Evolutionary conservation across 805 yeast species (phyloP).

Genomic region (Teunomyces funiuensis): DNA sequence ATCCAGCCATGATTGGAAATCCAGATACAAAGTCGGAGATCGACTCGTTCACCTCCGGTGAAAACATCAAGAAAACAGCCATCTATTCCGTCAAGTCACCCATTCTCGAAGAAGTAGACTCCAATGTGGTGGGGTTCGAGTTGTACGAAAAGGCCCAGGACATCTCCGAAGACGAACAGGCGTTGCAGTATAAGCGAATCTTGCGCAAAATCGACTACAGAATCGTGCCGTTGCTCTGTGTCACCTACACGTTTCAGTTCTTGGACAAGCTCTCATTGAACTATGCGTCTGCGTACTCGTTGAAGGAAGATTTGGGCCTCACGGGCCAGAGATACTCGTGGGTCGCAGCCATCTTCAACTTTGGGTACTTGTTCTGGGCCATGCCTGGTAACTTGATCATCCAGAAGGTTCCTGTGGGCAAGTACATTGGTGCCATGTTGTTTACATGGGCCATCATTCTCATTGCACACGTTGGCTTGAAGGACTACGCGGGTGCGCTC

Average conservation of each 20-base stretch:
- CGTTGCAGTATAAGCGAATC: conserved; percentile 12
- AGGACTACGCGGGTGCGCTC: conserved; percentile 53
- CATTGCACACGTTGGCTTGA: conserved; percentile 48
- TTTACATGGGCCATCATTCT: conserved; percentile 55
- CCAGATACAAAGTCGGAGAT: neutral
- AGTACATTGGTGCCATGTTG: conserved; percentile 47
- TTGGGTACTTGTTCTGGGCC: conserved; percentile 53
- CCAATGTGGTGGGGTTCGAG: conserved; percentile 22
- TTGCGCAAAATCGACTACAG: conserved; percentile 44
- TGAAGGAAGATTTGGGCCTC: conserved; percentile 42
- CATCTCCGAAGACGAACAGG: conserved; percentile 28
- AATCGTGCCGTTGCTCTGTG: conserved; percentile 50
- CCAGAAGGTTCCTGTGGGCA: conserved; percentile 55
- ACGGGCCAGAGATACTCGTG: conserved; percentile 49
- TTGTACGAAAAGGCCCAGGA: conserved; percentile 27
- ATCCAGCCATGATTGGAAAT: neutral
- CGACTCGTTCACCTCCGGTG: neutral
- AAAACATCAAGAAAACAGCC: neutral
- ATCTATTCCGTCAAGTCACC: conserved; percentile 3
- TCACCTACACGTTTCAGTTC: conserved; percentile 55
- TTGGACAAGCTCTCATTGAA: conserved; percentile 59
- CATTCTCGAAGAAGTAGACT: conserved; percentile 6
- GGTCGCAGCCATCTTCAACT: conserved; percentile 53
- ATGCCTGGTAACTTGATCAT: conserved; percentile 41
- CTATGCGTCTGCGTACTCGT: conserved; percentile 68